Evolutionary conservation across 129 eudicot species (phyloP).

Genomic region (Flaveria ramosissima): DNA sequence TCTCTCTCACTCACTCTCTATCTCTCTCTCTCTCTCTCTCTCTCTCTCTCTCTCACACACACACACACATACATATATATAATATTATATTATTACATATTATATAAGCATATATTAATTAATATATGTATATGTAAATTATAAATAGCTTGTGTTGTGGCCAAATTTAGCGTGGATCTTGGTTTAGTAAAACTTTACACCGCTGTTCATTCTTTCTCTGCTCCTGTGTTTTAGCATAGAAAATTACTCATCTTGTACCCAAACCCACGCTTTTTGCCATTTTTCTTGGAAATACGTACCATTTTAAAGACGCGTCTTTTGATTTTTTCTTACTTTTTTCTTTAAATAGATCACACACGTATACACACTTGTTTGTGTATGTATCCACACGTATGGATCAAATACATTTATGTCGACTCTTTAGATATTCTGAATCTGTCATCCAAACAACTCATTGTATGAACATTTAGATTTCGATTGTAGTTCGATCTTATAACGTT

Average conservation of each 20-base stretch:
- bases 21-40: conserved; percentile 8
- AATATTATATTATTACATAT: background rate
- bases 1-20: conserved; percentile 4
- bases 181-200: conserved; percentile 22
- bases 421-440: background rate
- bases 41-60: conserved; percentile 12
- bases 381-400: background rate
- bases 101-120: background rate
- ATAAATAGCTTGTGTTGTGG: conserved; percentile 3
- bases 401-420: too few species aligned
- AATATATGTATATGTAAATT: background rate
- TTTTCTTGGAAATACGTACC: conserved; percentile 30
- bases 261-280: conserved; percentile 33
- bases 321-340: conserved; percentile 21
- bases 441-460: background rate
- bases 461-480: background rate
- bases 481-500: too few species aligned
- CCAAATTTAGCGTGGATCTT: conserved; percentile 22
- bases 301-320: conserved; percentile 24
- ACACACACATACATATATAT: conserved; percentile 3
- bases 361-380: background rate
- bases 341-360: background rate
- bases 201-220: conserved; percentile 33
- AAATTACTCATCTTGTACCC: conserved; percentile 28
- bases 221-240: conserved; percentile 35